Conservation (phyloP, 2,329 filamentous ascomycete genomes). For the Beauveria sp. region DNA sequence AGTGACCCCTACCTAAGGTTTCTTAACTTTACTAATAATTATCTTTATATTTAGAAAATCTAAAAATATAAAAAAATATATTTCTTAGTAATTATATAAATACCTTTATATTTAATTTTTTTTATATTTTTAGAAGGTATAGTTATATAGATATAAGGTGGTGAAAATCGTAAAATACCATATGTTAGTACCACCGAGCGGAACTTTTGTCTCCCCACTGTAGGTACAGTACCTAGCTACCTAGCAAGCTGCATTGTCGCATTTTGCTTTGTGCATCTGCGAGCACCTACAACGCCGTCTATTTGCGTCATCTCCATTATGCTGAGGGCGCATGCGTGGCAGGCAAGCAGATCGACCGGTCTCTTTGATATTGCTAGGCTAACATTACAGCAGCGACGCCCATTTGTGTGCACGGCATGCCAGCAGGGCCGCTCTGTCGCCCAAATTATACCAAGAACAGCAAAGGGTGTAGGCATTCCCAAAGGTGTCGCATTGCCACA, state of each 20-base stretch:
- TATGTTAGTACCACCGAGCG: no score
- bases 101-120: no score
- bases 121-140: no score
- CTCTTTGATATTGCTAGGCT: not conserved
- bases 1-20: no score
- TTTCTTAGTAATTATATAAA: no score
- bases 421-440: not conserved
- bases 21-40: no score
- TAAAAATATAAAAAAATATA: no score
- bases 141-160: no score
- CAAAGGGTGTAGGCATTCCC: not conserved
- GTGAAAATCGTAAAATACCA: no score
- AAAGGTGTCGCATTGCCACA: not conserved
- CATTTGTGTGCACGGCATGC: conserved; percentile 31
- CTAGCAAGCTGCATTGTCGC: not conserved
- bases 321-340: conserved; percentile 35
- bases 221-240: not conserved
- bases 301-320: conserved; percentile 21
- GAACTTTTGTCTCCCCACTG: no score
- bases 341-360: conserved; percentile 23
- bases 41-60: no score
- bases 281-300: conserved; percentile 14
- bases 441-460: not conserved
- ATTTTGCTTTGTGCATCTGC: conserved; percentile 1
- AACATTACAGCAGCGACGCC: conserved; percentile 15